A percentile compares a stretch with the other conserved stretches of the same genome.
These are phyloP conservation scores for Pseudohalonectria lignicola DNA, from an alignment of 2,329 filamentous ascomycete genomes.

Conservation along the genomic window DNA sequence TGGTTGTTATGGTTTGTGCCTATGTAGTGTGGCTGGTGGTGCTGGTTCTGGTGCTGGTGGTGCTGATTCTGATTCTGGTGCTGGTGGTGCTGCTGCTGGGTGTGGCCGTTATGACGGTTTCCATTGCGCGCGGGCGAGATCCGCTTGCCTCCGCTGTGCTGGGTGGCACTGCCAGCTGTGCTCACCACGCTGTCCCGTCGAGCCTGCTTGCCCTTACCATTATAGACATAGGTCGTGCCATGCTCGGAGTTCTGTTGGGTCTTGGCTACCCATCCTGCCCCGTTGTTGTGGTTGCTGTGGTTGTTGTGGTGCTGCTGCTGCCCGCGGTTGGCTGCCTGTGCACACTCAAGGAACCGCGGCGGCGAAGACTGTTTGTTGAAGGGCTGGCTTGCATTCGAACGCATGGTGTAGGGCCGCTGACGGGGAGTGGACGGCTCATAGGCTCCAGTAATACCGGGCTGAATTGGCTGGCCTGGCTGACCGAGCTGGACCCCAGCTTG, in stretches of 20 bases:
- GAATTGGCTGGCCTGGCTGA: too few relatives aligned
- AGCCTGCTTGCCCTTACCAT: neutral
- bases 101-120: neutral
- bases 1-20: neutral
- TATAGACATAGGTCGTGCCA: neutral
- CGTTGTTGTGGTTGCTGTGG: neutral
- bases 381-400: too few relatives aligned
- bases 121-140: neutral
- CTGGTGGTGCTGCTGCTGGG: neutral
- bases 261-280: neutral
- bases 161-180: too few relatives aligned
- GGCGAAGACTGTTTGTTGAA: too few relatives aligned
- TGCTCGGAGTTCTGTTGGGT: constrained; percentile 1
- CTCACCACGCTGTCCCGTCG: neutral
- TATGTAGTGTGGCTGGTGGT: neutral
- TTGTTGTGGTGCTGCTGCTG: neutral
- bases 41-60: neutral
- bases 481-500: too few relatives aligned
- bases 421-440: too few relatives aligned
- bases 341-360: too few relatives aligned
- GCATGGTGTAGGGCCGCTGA: too few relatives aligned
- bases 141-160: too few relatives aligned
- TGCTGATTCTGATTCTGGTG: neutral
- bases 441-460: too few relatives aligned
- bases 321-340: neutral